Evolutionary conservation across 306 rosid species (phyloP).

Genomic region (Erythrophleum fordii): DNA sequence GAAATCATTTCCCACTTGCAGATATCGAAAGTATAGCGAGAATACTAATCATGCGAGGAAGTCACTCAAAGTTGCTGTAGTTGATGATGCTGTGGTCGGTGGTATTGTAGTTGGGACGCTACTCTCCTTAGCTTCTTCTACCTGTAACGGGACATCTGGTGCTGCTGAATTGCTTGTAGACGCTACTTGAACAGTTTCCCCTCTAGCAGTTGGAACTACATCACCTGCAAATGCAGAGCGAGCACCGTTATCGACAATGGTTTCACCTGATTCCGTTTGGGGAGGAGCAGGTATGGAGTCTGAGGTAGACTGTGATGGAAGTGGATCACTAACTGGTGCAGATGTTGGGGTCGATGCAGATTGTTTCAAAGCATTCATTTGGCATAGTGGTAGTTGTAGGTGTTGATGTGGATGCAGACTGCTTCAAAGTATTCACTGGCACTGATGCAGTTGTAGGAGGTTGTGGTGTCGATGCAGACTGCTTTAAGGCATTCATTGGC

Average conservation of each 20-base stretch:
- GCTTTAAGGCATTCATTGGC: background rate
- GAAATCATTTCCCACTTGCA: constrained; percentile 28
- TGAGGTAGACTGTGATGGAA: constrained; percentile 27
- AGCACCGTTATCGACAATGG: constrained; percentile 30
- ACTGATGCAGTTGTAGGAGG: background rate
- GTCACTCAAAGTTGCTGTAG: constrained; percentile 44
- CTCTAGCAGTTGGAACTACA: constrained; percentile 41
- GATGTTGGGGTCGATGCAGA: background rate
- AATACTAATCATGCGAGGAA: constrained; percentile 42
- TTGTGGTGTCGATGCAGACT: background rate
- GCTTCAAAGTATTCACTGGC: background rate
- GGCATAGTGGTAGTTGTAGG: background rate
- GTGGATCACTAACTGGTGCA: constrained; percentile 47
- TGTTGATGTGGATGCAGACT: background rate
- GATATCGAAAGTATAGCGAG: constrained; percentile 21
- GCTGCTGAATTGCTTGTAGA: constrained; percentile 41
- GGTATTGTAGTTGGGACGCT: constrained; percentile 15
- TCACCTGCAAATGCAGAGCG: constrained; percentile 50
- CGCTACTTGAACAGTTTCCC: constrained; percentile 46
- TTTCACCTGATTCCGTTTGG: constrained; percentile 51
- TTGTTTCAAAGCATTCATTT: background rate
- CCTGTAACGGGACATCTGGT: constrained; percentile 48
- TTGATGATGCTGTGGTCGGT: background rate
- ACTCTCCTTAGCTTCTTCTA: constrained; percentile 42
- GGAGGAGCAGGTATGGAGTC: constrained; percentile 33